Base-by-base conservation (phyloP, 2,329 filamentous ascomycete species). In the Cladosporium sp. region DNA sequence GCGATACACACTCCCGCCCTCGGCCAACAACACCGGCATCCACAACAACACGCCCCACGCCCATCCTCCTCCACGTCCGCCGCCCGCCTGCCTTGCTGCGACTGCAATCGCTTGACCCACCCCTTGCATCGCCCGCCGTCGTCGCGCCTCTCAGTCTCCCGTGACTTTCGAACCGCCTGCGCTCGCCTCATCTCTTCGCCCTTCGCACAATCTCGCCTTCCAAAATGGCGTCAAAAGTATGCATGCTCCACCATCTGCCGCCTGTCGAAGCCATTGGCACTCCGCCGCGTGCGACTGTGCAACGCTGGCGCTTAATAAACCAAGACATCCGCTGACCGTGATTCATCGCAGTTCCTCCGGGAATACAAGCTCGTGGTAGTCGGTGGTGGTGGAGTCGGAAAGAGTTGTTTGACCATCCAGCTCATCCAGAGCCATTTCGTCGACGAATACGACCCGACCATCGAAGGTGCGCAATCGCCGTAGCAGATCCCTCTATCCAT, bases 361-460 rank as follows among this genome's bases (percentile, higher is more conserved):
- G 82, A 84, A 73, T 84, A 84, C 77, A 84, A 84, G 77, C 79
- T 84, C 81, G 95, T 99, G 66, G 95, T 99, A 67, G 95, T 99
- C 72, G 95, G 95, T 75, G 95, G 95, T 75, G 95, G 95, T 86
- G 95, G 95, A 81, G 95, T 99, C 72, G 95, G 95, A 84, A 99
- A 99, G 86, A 97, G 93, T 72, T 99, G 95, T 85, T 87, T 99
- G 85, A 99, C 95, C 69, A 99, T 99, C 78, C 95, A 98, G 66
- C 80, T 84, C 70, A 84, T 84, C 74, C 82, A 84, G 83, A 94
- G 91, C 80, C 95, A 99, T 80, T 99, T 99, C 84, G 94, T 98
- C 78, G 95, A 98, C 81, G 95, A 98, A 81, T 99, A 99, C 81
- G 95, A 99, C 81, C 95, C 95, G 65, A 99, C 95, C 75, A 98